Percentiles rank a stretch among this genome's conserved stretches.
Conservation (phyloP, 257 asterid species). For the Echium plantagineum region DNA sequence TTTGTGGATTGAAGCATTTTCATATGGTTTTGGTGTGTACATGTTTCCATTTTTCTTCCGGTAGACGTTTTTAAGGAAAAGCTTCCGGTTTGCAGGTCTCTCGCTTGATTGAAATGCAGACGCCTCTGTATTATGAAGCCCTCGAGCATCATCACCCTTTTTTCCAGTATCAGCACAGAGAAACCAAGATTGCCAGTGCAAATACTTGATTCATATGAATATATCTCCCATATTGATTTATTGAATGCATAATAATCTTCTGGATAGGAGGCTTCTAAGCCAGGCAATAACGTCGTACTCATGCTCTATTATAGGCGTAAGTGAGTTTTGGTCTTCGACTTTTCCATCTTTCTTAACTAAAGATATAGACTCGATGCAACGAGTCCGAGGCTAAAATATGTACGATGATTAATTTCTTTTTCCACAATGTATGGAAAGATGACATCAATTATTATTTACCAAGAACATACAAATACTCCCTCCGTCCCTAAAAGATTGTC, state of each 20-base stretch:
- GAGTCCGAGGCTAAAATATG: too few species aligned
- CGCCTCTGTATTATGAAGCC: slow-evolving; percentile 61
- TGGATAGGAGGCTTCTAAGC: not conserved
- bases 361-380: too few species aligned
- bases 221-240: slow-evolving; percentile 4
- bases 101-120: slow-evolving; percentile 88
- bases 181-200: slow-evolving; percentile 12
- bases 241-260: not conserved
- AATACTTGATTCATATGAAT: slow-evolving; percentile 4
- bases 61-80: not conserved
- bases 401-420: too few species aligned
- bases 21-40: not conserved
- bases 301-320: too few species aligned
- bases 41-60: not conserved
- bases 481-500: too few species aligned
- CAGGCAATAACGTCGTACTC: not conserved
- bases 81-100: slow-evolving; percentile 48
- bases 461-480: too few species aligned
- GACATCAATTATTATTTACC: too few species aligned
- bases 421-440: too few species aligned
- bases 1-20: too few species aligned
- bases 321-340: too few species aligned
- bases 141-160: slow-evolving; percentile 59
- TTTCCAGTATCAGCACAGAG: slow-evolving; percentile 33
- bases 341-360: too few species aligned